Base-by-base conservation (phyloP, 192 early-diverging fungal genomes). In the Paraglomus occultum region DNA sequence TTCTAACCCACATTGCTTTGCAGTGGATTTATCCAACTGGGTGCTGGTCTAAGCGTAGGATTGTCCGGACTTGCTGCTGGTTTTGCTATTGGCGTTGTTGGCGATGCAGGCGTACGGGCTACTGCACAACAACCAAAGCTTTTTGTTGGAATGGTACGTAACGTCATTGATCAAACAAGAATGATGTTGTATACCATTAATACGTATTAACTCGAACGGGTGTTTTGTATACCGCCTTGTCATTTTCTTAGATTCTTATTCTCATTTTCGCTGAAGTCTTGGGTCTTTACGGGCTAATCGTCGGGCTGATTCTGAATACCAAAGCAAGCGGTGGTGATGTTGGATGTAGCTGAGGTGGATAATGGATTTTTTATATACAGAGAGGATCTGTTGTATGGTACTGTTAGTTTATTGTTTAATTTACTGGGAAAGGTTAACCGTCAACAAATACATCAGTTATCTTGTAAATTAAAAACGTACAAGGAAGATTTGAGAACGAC, bases 241-340 rank as follows among this genome's bases (percentile, higher is more conserved):
- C 31, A 31, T 46, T 9, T 5, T 50, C 1, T n/a, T 62, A 83
- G 81, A 88, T 91, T 79, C 78, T 93, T 18, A 90, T 95, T 70
- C 84, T 92, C 50, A 95, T 93, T 90, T 93, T 94, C 75, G 92
- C 91, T 53, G 91, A 93, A 77, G 91, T 95, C 20, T 77, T 94
- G 82, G 91, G 90, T 63, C 84, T 92, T 64, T 93, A 95, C 71
- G 91, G 91, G 40, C 78, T 94, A 58, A 94, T 94, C 74, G 92
- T 94, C 18, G 90, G 88, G 9, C 83, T 94, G 52, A 94, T 94
- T 71, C 77, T 94, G 59, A 94, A 94, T 71, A 91, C 92, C 64
- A 94, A 92, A 84, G 86, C 84, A 39, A 71, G 64, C 51, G 47
- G 62, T 15, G 66, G 55, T 62, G 75, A 74, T 38, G 58, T 60